phyloP scores from a whole-genome alignment of 192 early-diverging fungal species.

The Umbelopsis isabellina region DNA sequence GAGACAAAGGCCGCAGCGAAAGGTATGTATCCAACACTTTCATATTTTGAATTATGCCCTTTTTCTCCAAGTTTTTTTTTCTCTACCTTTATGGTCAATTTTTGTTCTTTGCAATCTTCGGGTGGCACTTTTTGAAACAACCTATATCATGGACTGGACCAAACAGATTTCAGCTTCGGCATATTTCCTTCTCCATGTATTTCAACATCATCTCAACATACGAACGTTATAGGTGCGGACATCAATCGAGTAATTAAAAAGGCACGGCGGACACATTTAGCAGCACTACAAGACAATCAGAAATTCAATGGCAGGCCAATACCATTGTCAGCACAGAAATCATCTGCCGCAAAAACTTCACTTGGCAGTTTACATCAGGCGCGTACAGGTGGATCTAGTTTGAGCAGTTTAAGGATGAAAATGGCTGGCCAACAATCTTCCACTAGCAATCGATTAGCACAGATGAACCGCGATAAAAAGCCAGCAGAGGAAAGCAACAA shows the following conservation, averaged over 20 bases:
- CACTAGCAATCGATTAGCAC: neutral
- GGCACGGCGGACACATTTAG: neutral
- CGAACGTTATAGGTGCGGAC: neutral
- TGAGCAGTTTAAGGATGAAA: neutral
- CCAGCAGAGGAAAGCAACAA: neutral
- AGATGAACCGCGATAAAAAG: neutral
- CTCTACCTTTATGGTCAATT: neutral
- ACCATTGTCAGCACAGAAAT: neutral
- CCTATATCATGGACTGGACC: constrained; percentile 1
- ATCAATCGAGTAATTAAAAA: neutral
- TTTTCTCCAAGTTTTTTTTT: constrained; percentile 6
- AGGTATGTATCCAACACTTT: constrained; percentile 21
- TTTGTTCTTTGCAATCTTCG: neutral
- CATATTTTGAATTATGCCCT: neutral
- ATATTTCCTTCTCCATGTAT: constrained; percentile 3
- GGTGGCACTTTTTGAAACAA: neutral
- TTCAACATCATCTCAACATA: constrained; percentile 3
- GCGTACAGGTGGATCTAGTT: neutral
- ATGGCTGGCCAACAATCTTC: constrained; percentile 6
- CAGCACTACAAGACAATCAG: neutral
- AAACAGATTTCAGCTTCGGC: neutral
- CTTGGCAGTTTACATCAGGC: neutral
- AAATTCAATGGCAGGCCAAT: constrained; percentile 5
- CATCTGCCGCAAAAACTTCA: neutral
- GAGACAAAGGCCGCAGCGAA: constrained; percentile 25